Evolutionary conservation across 2,329 filamentous ascomycete genomes (phyloP).

Genomic region (Tolypocladium ovalisporum): DNA sequence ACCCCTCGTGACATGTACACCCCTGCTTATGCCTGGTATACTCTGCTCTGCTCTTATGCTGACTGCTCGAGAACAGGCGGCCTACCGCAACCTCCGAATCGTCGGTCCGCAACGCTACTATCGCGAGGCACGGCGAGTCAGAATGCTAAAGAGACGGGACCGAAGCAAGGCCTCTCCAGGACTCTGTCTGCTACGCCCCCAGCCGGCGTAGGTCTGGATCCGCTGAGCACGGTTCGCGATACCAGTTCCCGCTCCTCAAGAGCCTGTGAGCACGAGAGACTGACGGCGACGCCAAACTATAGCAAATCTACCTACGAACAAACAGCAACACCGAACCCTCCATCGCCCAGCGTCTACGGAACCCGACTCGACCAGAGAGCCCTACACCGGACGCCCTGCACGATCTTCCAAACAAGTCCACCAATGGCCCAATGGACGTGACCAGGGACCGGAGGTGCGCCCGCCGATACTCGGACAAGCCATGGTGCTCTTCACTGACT

Average conservation of each 20-base stretch:
- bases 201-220: constrained; percentile 20
- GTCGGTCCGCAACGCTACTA: constrained; percentile 12
- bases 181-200: constrained; percentile 13
- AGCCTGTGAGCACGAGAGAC: not conserved
- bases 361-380: constrained; percentile 40
- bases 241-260: not conserved
- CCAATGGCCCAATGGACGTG: constrained; percentile 28
- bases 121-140: constrained; percentile 53
- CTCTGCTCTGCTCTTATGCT: not conserved
- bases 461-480: not conserved
- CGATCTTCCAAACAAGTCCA: constrained; percentile 28
- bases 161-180: constrained; percentile 14
- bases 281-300: not conserved
- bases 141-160: constrained; percentile 20
- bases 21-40: not conserved
- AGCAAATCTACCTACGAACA: constrained; percentile 30
- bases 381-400: constrained; percentile 29
- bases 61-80: not conserved
- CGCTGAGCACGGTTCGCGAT: constrained; percentile 23
- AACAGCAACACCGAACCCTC: constrained; percentile 28
- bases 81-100: constrained; percentile 6
- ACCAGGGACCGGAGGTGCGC: constrained; percentile 55
- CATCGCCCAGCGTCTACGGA: constrained; percentile 44
- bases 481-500: not conserved
- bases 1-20: not conserved